Percentiles rank a stretch among this genome's conserved stretches.
phyloP scores from a whole-genome alignment of 345 rosid species.

The Sonneratia caseolaris region DNA sequence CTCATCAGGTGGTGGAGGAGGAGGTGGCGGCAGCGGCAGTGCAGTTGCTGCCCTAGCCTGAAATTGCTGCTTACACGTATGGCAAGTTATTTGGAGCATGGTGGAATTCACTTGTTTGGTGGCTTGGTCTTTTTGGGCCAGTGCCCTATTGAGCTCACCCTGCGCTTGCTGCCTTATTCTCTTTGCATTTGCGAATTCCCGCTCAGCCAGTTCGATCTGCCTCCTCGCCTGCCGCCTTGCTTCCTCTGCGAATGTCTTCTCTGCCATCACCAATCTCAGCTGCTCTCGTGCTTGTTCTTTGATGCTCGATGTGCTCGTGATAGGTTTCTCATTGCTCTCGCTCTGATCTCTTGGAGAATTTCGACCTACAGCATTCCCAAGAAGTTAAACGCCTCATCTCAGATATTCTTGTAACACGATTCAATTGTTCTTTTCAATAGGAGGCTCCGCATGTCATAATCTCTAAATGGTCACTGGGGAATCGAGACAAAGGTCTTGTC shows the following conservation, averaged over 20 bases:
- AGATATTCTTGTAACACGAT: background rate
- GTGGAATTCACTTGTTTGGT: conserved; percentile 55
- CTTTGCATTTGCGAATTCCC: conserved; percentile 71
- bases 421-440: background rate
- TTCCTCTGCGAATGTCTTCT: conserved; percentile 52
- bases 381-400: background rate
- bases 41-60: conserved; percentile 16
- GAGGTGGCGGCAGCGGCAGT: background rate
- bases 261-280: conserved; percentile 48
- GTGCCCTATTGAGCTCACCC: conserved; percentile 62
- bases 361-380: conserved; percentile 2
- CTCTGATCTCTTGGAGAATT: background rate
- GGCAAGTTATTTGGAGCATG: conserved; percentile 68
- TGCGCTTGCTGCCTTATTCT: conserved; percentile 70
- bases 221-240: conserved; percentile 55
- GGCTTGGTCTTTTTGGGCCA: conserved; percentile 50
- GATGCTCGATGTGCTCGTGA: background rate
- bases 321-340: background rate
- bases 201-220: conserved; percentile 75
- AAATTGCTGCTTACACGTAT: conserved; percentile 55
- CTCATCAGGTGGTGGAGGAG: conserved; percentile 9
- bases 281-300: conserved; percentile 27
- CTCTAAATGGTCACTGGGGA: too few species aligned
- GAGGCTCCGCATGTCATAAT: background rate
- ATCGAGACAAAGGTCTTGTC: too few species aligned